Evolutionary conservation across 2,329 filamentous ascomycete genomes (phyloP).

Genomic region (Fusarium praegraminearum): DNA sequence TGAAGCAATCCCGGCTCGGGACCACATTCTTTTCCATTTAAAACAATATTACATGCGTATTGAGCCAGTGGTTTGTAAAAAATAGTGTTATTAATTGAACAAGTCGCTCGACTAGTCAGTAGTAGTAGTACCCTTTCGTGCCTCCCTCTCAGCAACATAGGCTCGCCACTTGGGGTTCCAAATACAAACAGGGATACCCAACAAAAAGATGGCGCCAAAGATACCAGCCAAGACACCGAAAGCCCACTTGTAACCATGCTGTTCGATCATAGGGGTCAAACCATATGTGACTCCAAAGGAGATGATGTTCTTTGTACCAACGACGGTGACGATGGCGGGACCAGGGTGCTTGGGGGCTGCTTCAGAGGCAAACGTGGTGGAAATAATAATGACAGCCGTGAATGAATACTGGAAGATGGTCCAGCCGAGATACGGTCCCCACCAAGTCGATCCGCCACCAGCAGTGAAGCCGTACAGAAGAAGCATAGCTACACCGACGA

Average conservation of each 20-base stretch:
- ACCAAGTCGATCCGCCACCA: constrained; percentile 8
- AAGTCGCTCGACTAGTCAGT: neutral
- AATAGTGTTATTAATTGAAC: neutral
- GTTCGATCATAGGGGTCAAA: constrained; percentile 12
- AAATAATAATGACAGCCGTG: constrained; percentile 12
- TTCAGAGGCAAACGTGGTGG: constrained; percentile 19
- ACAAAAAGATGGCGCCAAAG: constrained; percentile 28
- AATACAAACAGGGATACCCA: constrained; percentile 34
- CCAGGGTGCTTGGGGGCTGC: constrained; percentile 21
- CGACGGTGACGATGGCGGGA: constrained; percentile 15
- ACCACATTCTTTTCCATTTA: neutral
- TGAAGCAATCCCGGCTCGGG: neutral
- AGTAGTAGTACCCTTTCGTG: neutral
- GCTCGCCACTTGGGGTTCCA: constrained; percentile 32
- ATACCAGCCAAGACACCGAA: constrained; percentile 18
- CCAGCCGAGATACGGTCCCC: constrained; percentile 19
- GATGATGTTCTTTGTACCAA: constrained; percentile 22
- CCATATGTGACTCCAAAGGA: constrained; percentile 17
- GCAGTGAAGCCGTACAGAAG: constrained; percentile 26
- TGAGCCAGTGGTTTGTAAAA: neutral
- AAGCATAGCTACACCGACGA: constrained; percentile 30
- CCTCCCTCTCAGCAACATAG: constrained; percentile 22
- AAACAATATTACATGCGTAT: neutral
- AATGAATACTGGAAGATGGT: constrained; percentile 25
- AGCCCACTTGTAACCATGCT: constrained; percentile 10